Evolutionary conservation across 805 yeast species (phyloP), one percentile per base, ranked within the genome.

Genomic region (Sporopachydermia lactativora): DNA sequence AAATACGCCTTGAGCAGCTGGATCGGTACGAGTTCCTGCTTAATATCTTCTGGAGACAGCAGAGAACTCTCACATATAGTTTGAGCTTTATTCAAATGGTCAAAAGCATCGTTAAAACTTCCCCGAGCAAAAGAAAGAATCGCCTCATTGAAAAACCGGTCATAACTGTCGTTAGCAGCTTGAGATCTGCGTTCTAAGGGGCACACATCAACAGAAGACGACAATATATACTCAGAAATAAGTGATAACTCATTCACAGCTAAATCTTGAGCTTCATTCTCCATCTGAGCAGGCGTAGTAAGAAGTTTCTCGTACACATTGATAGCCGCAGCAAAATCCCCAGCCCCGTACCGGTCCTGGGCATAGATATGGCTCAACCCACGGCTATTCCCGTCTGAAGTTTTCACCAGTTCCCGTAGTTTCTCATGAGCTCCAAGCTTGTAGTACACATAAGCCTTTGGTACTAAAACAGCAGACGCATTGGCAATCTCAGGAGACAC

Each of bases 201-300:
- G 47, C 41, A 19, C 36, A 17, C 35, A 36, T 24, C 49, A 47
- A 40, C 4, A 53, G 52, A 5, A 58, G 53, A 52, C 76, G 81
- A 24, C n/a, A 24, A 24, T 8, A 24, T 24, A 24, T 24, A 24
- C n/a, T 24, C 31, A 6, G 82, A 73, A 17, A 72, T 57, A n/a
- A 75, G 66, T 3, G 84, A 81, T 43, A 74, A 57, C 49, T 71
- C 73, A 52, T 81, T 81, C 36, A 77, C 77, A 18, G 63, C 51
- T 42, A 77, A 52, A 54, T 79, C 88, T 31, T 64, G 50, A 16
- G 49, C 50, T 47, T 69, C 78, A 41, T 68, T 71, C 36, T 58
- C 60, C 4, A 44, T 47, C 37, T 39, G 34, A 35, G 54, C 52
- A 34, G 52, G 48, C 3, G 49, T 43, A 6, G 48, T 39, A 34